Base-by-base conservation (phyloP, 2,329 filamentous ascomycete species). In the Fusarium setosum region DNA sequence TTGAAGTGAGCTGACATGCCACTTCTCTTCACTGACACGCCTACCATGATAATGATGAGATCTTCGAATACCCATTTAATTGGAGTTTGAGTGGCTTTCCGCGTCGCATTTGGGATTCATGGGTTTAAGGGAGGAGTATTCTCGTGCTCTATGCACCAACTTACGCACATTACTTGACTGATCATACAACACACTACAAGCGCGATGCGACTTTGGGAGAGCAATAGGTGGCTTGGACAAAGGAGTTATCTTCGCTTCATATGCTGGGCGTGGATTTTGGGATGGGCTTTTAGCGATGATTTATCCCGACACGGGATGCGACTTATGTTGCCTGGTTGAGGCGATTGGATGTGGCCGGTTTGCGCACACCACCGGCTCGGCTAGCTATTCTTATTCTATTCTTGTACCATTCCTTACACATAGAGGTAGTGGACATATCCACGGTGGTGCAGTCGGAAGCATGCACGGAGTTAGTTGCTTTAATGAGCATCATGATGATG, bases 21-120 rank as follows among this genome's bases (percentile, higher is more conserved):
- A 37, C 44, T 58, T 60, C 32, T 26, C 54, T 54, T 45, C 59
- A 57, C 38, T 48, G 63, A 68, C 37, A 64, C 58, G 66, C 50
- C 56, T 63, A 67, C 56, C 63, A 54, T 73, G 70, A 73, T 71
- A 72, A 74, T 74, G 55, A 72, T 75, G 69, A 76, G 61, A 64
- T 71, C 65, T 72, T 66, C 61, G 67, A 69, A 70, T 75, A 69
- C 68, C 65, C 71, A 75, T 73, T 66, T 70, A 71, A 68, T 59
- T 63, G 74, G 75, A 75, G 75, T 76, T 77, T 70, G 61, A 68
- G 64, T 62, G 72, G 67, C 45, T 69, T 65, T 69, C 67, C 50
- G 52, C 67, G 66, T 72, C 63, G 56, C 61, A 60, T 60, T 47
- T 56, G 54, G 52, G 58, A 61, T 56, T 68, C 35, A 62, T 42